Evolutionary conservation across 306 rosid genomes (phyloP), one percentile per base, ranked within the genome.

Genomic region (Vigna angularis): DNA sequence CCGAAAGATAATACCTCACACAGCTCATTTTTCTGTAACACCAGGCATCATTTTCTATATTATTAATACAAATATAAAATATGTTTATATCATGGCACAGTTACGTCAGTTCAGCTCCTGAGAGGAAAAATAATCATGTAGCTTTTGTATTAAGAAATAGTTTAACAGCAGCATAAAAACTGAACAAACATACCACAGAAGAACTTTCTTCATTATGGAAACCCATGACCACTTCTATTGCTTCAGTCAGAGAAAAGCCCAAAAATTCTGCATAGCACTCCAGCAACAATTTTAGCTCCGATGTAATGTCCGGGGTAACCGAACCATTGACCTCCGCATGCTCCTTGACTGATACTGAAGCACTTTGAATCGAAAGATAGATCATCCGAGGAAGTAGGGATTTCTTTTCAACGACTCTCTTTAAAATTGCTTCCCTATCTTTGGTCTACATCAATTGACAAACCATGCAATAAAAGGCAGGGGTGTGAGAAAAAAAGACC

Each of bases 381-480:
- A 96, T 84, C 94, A 96, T 85, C 83, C 98, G 89, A 50, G 99
- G 97, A 76, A 93, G 96, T 85, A 96, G 89, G 51, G 96, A 93
- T 82, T 82, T 96, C 92, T 87, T 90, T 88, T 91, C 96, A 45
- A 96, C 83, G 80, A 15, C 85, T 71, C 90, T 96, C 66, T 89
- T 88, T 62, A 83, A 85, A 70, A 72, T 86, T 64, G 83, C 83
- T 66, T 90, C 98, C 86, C 88, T 84, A 73, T 86, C 92, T 70
- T 82, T 85, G 59, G 63, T 79, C 99, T 95, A 81, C 68, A 79
- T 78, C 66, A 61, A 42, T 57, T 9, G 79, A 81, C 84, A 86
- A 70, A 81, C 78, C 78, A 82, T 34, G 75, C 76, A 76, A 57
- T 44, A 61, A 81, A 66, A 34, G 22, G 32, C 1, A 5, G 69